These are phyloP conservation scores for Neltuma alba DNA, from an alignment of 306 rosid genomes.

Conservation along the genomic window DNA sequence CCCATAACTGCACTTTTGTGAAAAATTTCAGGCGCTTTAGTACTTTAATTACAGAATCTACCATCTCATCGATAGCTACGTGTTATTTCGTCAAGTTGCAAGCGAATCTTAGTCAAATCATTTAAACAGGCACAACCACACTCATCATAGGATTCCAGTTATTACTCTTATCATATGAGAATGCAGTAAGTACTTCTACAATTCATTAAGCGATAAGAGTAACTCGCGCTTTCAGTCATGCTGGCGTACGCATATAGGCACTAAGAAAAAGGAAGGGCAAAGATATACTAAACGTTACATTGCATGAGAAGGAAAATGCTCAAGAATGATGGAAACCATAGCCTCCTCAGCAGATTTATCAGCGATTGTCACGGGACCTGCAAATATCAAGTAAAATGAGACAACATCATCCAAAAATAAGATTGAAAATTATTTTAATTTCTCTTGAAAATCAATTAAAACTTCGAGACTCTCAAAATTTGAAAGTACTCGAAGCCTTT, in stretches of 20 bases:
- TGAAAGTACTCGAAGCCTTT: not conserved
- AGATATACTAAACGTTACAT: constrained; percentile 48
- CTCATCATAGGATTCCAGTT: not conserved
- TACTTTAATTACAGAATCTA: constrained; percentile 3
- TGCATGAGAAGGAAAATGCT: constrained; percentile 84
- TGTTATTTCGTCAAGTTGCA: constrained; percentile 1
- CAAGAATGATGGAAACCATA: constrained; percentile 65
- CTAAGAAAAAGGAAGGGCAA: not conserved
- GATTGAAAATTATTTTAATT: not conserved
- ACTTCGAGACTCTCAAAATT: not conserved
- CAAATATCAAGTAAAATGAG: not conserved
- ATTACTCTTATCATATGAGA: not conserved
- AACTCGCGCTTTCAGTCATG: not conserved
- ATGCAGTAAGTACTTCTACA: not conserved
- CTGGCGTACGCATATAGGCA: not conserved
- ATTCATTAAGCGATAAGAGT: not conserved
- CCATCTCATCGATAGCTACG: not conserved
- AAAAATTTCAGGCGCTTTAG: constrained; percentile 11
- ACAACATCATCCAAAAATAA: not conserved
- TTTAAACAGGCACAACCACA: not conserved
- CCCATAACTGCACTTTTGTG: constrained; percentile 68
- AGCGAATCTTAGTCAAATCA: not conserved
- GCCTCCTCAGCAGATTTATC: constrained; percentile 91
- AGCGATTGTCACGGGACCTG: constrained; percentile 95
- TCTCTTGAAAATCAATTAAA: not conserved